Evolutionary conservation across 1,284 basidiomycete genomes (phyloP).

Genomic region (Prillingera fragicola): DNA sequence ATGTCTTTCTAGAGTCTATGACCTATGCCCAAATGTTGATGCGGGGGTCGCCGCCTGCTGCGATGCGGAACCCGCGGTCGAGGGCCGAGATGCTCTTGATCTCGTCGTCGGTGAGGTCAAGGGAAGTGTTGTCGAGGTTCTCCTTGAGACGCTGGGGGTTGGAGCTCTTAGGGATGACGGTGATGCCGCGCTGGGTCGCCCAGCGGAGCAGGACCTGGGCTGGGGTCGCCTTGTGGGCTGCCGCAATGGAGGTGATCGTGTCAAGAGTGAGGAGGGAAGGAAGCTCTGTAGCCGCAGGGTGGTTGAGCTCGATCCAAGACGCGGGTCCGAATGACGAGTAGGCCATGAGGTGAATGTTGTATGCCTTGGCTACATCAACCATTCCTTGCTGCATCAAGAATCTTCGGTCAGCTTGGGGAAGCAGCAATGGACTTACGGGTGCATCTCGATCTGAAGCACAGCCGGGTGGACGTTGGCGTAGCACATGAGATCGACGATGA

Average conservation of each 20-base stretch:
- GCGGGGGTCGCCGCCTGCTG: slow-evolving; percentile 59
- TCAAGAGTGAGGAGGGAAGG: slow-evolving; percentile 13
- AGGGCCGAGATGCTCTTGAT: slow-evolving; percentile 58
- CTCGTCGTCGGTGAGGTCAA: slow-evolving; percentile 59
- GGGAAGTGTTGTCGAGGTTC: slow-evolving; percentile 59
- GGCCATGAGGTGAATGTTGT: slow-evolving; percentile 65
- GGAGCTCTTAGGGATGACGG: slow-evolving; percentile 59
- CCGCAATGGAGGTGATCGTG: too few relatives aligned
- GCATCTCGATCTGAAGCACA: slow-evolving; percentile 69
- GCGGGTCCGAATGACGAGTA: slow-evolving; percentile 73
- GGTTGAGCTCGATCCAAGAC: slow-evolving; percentile 52
- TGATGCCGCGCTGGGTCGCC: slow-evolving; percentile 68
- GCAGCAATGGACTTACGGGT: slow-evolving; percentile 50
- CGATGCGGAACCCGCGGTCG: slow-evolving; percentile 63
- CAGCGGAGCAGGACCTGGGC: slow-evolving; percentile 68
- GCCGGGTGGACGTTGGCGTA: slow-evolving; percentile 66
- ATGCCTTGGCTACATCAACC: slow-evolving; percentile 55
- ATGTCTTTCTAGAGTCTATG: too few relatives aligned
- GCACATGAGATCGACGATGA: slow-evolving; percentile 46
- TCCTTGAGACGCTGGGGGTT: slow-evolving; percentile 53
- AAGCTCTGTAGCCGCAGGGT: slow-evolving; percentile 23
- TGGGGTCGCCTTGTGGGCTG: slow-evolving; percentile 54
- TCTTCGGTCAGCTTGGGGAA: background rate
- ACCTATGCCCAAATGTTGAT: slow-evolving; percentile 63
- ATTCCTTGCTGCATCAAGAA: slow-evolving; percentile 63